Evolutionary conservation across 129 eudicot genomes (phyloP).

Genomic region (Flaveria sonorensis): DNA sequence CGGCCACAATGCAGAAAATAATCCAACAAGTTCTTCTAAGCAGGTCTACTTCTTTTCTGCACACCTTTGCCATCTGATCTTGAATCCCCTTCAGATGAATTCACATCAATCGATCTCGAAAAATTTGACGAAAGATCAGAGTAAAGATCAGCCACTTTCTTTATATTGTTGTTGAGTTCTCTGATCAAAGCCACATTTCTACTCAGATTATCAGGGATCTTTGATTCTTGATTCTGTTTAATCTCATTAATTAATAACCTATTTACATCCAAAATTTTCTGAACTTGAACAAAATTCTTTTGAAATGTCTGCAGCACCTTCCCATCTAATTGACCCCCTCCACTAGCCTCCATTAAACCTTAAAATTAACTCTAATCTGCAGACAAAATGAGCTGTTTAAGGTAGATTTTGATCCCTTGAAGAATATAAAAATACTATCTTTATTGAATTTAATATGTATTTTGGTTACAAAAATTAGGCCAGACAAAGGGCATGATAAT

Average conservation of each 20-base stretch:
- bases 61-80: constrained; percentile 60
- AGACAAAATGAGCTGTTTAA: neutral
- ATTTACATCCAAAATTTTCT: constrained; percentile 77
- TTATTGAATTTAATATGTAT: too few relatives aligned
- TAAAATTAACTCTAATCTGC: constrained; percentile 36
- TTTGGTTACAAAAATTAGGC: too few relatives aligned
- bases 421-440: too few relatives aligned
- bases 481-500: constrained; percentile 37
- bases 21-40: constrained; percentile 28
- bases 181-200: constrained; percentile 76
- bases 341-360: constrained; percentile 49
- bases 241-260: constrained; percentile 79
- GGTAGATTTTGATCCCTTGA: too few relatives aligned
- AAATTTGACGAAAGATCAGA: constrained; percentile 69
- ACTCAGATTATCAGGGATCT: constrained; percentile 73
- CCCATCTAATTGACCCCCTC: constrained; percentile 64
- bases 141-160: constrained; percentile 81
- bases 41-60: constrained; percentile 64
- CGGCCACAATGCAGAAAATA: too few relatives aligned
- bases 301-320: constrained; percentile 81
- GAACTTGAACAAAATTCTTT: constrained; percentile 94
- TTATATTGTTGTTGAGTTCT: constrained; percentile 86
- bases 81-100: constrained; percentile 76
- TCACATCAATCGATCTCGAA: constrained; percentile 55
- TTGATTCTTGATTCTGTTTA: constrained; percentile 87